Conservation (phyloP, 768 basidiomycete species). For the Boletus vinaceobasis region DNA sequence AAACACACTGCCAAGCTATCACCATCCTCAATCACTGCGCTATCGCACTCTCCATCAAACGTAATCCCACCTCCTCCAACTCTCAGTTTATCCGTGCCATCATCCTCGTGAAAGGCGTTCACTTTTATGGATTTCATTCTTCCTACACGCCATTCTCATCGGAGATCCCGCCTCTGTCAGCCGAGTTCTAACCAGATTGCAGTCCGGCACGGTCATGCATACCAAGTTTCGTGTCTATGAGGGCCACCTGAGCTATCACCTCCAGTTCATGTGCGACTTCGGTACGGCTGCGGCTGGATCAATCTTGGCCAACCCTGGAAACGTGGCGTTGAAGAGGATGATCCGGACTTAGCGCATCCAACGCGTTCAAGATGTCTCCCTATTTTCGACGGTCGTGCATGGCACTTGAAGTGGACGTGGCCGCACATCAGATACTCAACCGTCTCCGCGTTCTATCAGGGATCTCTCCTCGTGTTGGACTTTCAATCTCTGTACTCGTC, state of each 20-base stretch:
- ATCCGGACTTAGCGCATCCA: conserved; percentile 8
- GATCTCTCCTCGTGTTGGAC: conserved; percentile 90
- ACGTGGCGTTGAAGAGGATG: conserved; percentile 39
- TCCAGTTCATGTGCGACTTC: conserved; percentile 95
- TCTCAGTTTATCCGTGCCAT: conserved; percentile 71
- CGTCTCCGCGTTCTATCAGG: conserved; percentile 90
- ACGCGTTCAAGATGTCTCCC: conserved; percentile 47
- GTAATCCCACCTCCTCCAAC: conserved; percentile 56
- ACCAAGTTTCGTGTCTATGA: conserved; percentile 81
- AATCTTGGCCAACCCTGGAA: conserved; percentile 67
- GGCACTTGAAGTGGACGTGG: conserved; percentile 81
- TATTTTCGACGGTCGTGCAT: conserved; percentile 63
- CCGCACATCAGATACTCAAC: conserved; percentile 83
- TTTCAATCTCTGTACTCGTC: conserved; percentile 97
- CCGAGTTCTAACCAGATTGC: conserved; percentile 71
- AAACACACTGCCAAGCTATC: conserved; percentile 66
- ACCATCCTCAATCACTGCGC: conserved; percentile 78
- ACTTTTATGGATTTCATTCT: conserved; percentile 93
- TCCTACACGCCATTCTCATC: conserved; percentile 73
- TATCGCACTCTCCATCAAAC: conserved; percentile 75
- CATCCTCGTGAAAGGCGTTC: conserved; percentile 86
- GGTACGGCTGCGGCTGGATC: conserved; percentile 94
- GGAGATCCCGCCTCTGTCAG: conserved; percentile 66
- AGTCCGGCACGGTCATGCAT: conserved; percentile 78
- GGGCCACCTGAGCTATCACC: conserved; percentile 80